A percentile compares a stretch with the other conserved stretches of the same genome.
Conservation (phyloP, 805 yeast species). For the Starmerella sirachaensis region DNA sequence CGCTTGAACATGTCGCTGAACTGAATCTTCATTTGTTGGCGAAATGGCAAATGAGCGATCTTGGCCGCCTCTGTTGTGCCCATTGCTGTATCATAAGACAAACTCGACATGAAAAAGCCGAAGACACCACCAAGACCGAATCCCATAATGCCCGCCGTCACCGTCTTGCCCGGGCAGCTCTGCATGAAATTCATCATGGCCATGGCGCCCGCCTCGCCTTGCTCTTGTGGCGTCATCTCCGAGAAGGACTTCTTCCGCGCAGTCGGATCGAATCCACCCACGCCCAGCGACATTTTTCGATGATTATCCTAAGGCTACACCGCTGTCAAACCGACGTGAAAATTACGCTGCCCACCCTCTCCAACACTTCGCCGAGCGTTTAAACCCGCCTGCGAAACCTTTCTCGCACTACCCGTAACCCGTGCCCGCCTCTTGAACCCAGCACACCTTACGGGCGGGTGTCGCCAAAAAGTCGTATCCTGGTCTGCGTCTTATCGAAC, state of each 20-base stretch:
- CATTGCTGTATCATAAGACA: slow-evolving; percentile 78
- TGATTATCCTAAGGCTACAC: no score
- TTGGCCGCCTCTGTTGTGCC: slow-evolving; percentile 38
- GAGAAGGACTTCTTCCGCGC: slow-evolving; percentile 35
- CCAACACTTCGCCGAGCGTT: no score
- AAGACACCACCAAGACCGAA: slow-evolving; percentile 91
- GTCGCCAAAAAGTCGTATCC: no score
- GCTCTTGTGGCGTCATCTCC: slow-evolving; percentile 83
- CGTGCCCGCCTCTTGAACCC: no score
- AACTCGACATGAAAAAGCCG: slow-evolving; percentile 74
- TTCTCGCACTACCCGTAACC: no score
- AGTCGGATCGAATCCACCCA: slow-evolving; percentile 11
- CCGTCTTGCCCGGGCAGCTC: slow-evolving; percentile 91
- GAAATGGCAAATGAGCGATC: slow-evolving; percentile 75
- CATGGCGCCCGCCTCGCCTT: slow-evolving; percentile 79
- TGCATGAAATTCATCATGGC: slow-evolving; percentile 73
- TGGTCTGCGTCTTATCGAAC: no score
- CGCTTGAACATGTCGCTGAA: slow-evolving; percentile 85
- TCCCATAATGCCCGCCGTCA: slow-evolving; percentile 85
- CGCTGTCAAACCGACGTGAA: no score
- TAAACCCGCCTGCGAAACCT: no score
- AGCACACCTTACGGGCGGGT: no score
- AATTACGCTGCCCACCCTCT: no score
- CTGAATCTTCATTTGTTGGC: slow-evolving; percentile 84
- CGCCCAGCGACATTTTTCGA: slow-evolving; percentile 13